Conservation (phyloP, 2,329 filamentous ascomycete species). For the Cercospora sp. region DNA sequence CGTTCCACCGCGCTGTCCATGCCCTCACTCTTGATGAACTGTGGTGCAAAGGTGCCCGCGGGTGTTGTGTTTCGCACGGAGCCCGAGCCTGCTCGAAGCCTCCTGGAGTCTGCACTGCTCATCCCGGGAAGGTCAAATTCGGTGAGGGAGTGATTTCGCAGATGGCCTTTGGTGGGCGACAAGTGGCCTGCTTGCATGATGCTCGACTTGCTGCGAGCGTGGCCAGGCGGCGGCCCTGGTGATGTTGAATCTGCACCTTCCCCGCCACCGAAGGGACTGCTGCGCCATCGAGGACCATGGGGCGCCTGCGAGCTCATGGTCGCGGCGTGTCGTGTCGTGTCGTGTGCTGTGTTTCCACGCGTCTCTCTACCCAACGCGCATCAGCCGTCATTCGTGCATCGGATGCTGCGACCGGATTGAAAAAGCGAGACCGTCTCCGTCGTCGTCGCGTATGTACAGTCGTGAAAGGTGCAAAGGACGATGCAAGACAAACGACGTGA, state of each 20-base stretch:
- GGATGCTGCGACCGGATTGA: not conserved
- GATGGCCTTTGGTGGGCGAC: slow-evolving; percentile 55
- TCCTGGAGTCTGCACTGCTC: slow-evolving; percentile 35
- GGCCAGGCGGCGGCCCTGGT: slow-evolving; percentile 55
- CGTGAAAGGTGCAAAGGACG: not conserved
- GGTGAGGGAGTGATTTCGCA: slow-evolving; percentile 65
- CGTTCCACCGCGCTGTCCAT: slow-evolving; percentile 59
- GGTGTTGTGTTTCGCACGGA: slow-evolving; percentile 66
- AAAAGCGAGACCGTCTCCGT: not conserved
- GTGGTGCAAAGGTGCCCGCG: slow-evolving; percentile 87
- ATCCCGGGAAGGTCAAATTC: slow-evolving; percentile 47
- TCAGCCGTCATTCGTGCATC: slow-evolving; percentile 13
- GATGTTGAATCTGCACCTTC: slow-evolving; percentile 63
- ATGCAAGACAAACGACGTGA: not conserved
- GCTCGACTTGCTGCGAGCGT: slow-evolving; percentile 71
- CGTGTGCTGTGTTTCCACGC: slow-evolving; percentile 27
- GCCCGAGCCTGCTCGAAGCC: slow-evolving; percentile 57
- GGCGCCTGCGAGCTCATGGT: slow-evolving; percentile 58
- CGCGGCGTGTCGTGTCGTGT: slow-evolving; percentile 18
- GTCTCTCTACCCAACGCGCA: slow-evolving; percentile 24
- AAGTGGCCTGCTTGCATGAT: slow-evolving; percentile 64
- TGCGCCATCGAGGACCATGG: slow-evolving; percentile 70
- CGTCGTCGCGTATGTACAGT: slow-evolving; percentile 7
- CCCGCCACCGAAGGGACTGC: slow-evolving; percentile 76
- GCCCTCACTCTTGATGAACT: slow-evolving; percentile 90